These are phyloP conservation scores for Carex pumila DNA, from an alignment of 176 grass and related monocot genomes.

Conservation along the genomic window DNA sequence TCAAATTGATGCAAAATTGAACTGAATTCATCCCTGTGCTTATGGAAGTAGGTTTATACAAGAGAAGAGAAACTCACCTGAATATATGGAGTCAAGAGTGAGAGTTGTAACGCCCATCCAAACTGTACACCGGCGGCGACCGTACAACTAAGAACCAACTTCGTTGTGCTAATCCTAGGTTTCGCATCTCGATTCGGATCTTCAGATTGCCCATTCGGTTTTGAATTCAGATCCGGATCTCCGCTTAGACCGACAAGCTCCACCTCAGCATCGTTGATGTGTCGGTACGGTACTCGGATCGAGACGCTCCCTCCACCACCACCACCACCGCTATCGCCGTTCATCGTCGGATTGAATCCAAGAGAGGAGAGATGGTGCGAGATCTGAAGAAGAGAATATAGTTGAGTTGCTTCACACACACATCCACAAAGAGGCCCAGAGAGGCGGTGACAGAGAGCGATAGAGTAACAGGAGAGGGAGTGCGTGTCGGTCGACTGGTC, in stretches of 20 bases:
- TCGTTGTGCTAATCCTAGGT: constrained; percentile 25
- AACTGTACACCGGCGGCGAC: constrained; percentile 97
- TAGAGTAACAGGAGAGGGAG: neutral
- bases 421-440: neutral
- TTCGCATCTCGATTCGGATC: neutral
- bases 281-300: constrained; percentile 66
- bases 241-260: constrained; percentile 58
- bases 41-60: constrained; percentile 6
- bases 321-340: constrained; percentile 29
- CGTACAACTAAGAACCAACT: constrained; percentile 71
- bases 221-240: constrained; percentile 1
- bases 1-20: neutral
- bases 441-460: neutral
- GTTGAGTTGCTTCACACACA: neutral
- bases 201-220: neutral
- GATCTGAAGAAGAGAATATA: constrained; percentile 19
- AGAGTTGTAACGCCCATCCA: constrained; percentile 96
- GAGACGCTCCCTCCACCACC: constrained; percentile 12
- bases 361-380: neutral
- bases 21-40: neutral
- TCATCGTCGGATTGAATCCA: constrained; percentile 52
- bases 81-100: constrained; percentile 92
- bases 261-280: constrained; percentile 62
- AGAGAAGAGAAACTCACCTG: constrained; percentile 32
- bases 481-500: neutral